phyloP scores from a whole-genome alignment of 306 rosid genomes.

The Macrotyloma uniflorum region DNA sequence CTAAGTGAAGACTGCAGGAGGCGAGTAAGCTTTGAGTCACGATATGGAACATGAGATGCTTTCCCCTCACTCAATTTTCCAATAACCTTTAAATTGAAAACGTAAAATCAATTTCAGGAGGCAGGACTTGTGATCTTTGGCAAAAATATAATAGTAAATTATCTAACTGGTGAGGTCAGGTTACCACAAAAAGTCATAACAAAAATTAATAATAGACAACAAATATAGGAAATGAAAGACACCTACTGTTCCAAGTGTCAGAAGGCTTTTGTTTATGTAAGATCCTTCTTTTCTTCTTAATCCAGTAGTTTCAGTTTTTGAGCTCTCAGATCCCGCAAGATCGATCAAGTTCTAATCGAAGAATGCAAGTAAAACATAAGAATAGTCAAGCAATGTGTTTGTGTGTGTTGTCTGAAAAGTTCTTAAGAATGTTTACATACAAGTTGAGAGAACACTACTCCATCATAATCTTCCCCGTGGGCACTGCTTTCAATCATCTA shows the following conservation, averaged over 20 bases:
- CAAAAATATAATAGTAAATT: slow-evolving; percentile 26
- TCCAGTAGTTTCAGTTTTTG: slow-evolving; percentile 97
- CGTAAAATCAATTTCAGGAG: slow-evolving; percentile 37
- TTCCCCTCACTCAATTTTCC: slow-evolving; percentile 98
- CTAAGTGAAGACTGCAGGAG: slow-evolving; percentile 94
- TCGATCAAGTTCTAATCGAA: slow-evolving; percentile 83
- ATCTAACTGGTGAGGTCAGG: neutral
- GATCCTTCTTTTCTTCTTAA: slow-evolving; percentile 98
- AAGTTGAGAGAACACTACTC: slow-evolving; percentile 98
- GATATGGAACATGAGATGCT: slow-evolving; percentile 97
- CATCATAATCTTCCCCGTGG: slow-evolving; percentile 94
- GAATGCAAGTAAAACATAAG: slow-evolving; percentile 26
- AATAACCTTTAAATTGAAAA: slow-evolving; percentile 80
- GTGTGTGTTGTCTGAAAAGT: neutral
- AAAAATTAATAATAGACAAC: slow-evolving; percentile 26
- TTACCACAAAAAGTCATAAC: slow-evolving; percentile 13
- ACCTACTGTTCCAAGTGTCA: slow-evolving; percentile 99
- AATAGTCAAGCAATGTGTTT: slow-evolving; percentile 11
- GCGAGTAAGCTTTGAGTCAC: slow-evolving; percentile 99
- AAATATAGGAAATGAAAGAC: slow-evolving; percentile 30
- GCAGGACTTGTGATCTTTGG: slow-evolving; percentile 6
- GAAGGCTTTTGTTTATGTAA: slow-evolving; percentile 96
- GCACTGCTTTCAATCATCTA: slow-evolving; percentile 99
- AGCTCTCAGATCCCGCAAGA: slow-evolving; percentile 99
- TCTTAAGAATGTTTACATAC: slow-evolving; percentile 55